Percentiles rank a stretch among this genome's conserved stretches.
These are phyloP conservation scores for Pseudocercospora fuligena DNA, from an alignment of 2,329 filamentous ascomycete genomes.

Conservation along the genomic window DNA sequence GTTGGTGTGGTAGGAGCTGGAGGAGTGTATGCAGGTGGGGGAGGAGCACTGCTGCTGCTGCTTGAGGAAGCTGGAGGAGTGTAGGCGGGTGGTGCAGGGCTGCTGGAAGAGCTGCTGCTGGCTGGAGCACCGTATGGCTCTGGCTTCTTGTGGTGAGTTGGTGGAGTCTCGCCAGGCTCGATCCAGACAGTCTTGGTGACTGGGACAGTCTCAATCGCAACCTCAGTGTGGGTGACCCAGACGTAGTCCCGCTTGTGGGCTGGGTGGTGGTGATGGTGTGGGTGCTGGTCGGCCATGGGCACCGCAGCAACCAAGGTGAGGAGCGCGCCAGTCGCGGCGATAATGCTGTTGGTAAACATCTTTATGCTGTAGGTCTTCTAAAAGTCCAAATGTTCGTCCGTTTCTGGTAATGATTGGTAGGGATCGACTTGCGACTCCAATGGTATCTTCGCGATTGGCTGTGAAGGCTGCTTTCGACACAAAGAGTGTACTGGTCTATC, in stretches of 20 bases:
- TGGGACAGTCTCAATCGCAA: slow-evolving; percentile 55
- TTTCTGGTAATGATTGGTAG: slow-evolving; percentile 23
- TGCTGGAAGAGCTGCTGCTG: not conserved
- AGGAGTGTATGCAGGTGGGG: slow-evolving; percentile 13
- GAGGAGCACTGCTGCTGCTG: slow-evolving; percentile 9
- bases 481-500: slow-evolving; percentile 34
- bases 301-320: slow-evolving; percentile 38
- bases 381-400: slow-evolving; percentile 19
- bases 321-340: slow-evolving; percentile 39
- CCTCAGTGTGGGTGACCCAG: slow-evolving; percentile 55
- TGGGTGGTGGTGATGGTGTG: slow-evolving; percentile 26
- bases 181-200: slow-evolving; percentile 57
- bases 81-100: slow-evolving; percentile 13
- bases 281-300: slow-evolving; percentile 32
- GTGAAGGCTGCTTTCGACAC: slow-evolving; percentile 20
- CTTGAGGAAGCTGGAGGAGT: slow-evolving; percentile 16
- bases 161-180: slow-evolving; percentile 37
- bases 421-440: slow-evolving; percentile 29
- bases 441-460: slow-evolving; percentile 11
- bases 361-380: slow-evolving; percentile 19
- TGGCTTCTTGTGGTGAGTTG: slow-evolving; percentile 13
- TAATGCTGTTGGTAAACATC: slow-evolving; percentile 40
- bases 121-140: slow-evolving; percentile 17
- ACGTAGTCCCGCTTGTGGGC: slow-evolving; percentile 50
- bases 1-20: slow-evolving; percentile 20